Conservation (phyloP, 2,329 filamentous ascomycete species). For the Fusarium oxysporum region DNA sequence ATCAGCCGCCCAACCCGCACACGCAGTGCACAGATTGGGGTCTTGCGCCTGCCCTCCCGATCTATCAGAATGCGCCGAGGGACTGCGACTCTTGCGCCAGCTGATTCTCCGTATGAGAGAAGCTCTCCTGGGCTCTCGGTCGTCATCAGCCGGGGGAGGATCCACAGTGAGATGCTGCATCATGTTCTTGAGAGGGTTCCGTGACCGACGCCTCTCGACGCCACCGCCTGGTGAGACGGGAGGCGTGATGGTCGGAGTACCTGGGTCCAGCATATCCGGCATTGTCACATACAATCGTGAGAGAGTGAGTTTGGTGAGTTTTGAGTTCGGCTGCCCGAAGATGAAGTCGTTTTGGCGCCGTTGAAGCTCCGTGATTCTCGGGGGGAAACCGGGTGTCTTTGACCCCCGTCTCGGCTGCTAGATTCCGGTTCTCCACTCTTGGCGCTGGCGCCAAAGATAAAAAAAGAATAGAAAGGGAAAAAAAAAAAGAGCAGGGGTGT, state of each 20-base stretch:
- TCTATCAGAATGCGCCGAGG: constrained; percentile 50
- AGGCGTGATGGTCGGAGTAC: constrained; percentile 38
- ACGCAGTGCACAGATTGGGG: constrained; percentile 47
- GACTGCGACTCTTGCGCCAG: constrained; percentile 52
- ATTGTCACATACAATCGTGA: constrained; percentile 31
- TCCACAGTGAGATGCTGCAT: constrained; percentile 54
- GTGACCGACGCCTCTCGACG: constrained; percentile 49
- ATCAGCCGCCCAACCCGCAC: constrained; percentile 50
- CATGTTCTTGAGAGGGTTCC: constrained; percentile 52
- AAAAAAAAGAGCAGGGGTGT: constrained; percentile 17
- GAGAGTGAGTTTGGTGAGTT: not conserved
- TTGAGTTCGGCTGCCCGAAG: not conserved
- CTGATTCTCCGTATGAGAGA: constrained; percentile 53
- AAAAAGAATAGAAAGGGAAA: constrained; percentile 5
- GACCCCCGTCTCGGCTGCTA: constrained; percentile 42
- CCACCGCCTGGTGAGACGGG: constrained; percentile 39
- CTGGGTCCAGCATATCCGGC: constrained; percentile 47
- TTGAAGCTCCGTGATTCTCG: constrained; percentile 42
- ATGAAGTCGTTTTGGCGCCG: constrained; percentile 29
- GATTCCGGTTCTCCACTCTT: constrained; percentile 45
- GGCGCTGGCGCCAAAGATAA: constrained; percentile 22
- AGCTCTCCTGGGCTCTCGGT: constrained; percentile 43
- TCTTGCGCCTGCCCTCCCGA: constrained; percentile 46
- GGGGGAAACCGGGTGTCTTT: constrained; percentile 37
- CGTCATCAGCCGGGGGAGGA: constrained; percentile 44